Base-by-base conservation (phyloP, 768 basidiomycete genomes). In the Boletus eberwhitei region DNA sequence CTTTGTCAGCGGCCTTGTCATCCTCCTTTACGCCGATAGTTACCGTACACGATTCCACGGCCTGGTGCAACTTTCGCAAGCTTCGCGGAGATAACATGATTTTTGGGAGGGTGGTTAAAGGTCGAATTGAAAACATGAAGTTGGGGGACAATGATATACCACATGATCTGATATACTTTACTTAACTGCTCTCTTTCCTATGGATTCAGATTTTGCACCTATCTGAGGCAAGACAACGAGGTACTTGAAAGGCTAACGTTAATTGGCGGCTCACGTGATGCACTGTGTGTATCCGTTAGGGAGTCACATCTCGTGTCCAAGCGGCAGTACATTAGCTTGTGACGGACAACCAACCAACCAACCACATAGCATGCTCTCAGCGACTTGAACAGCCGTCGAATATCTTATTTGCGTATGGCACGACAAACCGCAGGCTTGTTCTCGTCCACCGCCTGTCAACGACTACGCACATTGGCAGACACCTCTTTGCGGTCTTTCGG, bases 401-500 rank as follows among this genome's bases (percentile, higher is more conserved):
- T 19, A 62, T 43, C 40, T 32, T 19, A 14, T 60, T 48, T 45
- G 50, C 50, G 32, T 50, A 72, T 71, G 71, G 49, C 58, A 57
- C 64, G 46, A 57, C 68, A 53, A 49, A 45, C 53, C 32, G 4
- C 36, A 43, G 46, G 50, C 54, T 57, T 59, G 29, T 65, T 65
- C 37, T 57, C 65, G 36, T 52, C 52, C 49, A 48, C 48, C 5
- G 42, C 60, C 34, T 66, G 69, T 40, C 73, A 73, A 56, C 71
- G 74, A 35, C 57, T 71, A 48, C 72, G 78, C 14, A 73, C 68
- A 5, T 57, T 73, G 31, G 77, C 78, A 19, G 71, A 73, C 50
- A 70, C 75, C 38, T 82, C 83, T 63, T 85, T 90, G 68, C 81
- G 86, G 50, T 81, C 80, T 47, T 90, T 92, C 65, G 90, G 90